Evolutionary conservation across 805 yeast species (phyloP).

Genomic region (Pichia kluyveri): DNA sequence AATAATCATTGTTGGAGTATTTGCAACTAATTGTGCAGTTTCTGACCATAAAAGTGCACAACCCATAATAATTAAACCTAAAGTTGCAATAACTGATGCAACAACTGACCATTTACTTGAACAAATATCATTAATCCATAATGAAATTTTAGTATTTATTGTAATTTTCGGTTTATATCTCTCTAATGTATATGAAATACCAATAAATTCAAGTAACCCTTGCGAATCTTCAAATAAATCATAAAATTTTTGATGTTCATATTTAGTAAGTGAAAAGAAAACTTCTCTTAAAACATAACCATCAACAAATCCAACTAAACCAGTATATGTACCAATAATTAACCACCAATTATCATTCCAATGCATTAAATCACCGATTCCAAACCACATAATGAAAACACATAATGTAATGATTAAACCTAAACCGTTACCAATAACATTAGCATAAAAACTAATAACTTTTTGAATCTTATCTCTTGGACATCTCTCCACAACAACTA

Average conservation of each 20-base stretch:
- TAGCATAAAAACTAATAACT: conserved; percentile 27
- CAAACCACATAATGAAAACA: conserved; percentile 30
- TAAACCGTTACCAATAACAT: conserved; percentile 33
- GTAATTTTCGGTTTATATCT: conserved; percentile 1
- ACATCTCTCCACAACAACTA: conserved; percentile 21
- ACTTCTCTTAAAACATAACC: conserved; percentile 34
- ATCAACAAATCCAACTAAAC: conserved; percentile 34
- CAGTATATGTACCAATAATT: conserved; percentile 38
- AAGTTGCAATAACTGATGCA: conserved; percentile 20
- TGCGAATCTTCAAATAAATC: conserved; percentile 25
- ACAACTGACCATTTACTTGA: conserved; percentile 27
- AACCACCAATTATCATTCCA: conserved; percentile 37
- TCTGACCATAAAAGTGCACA: conserved; percentile 29
- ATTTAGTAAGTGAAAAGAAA: conserved; percentile 21
- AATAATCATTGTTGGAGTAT: conserved; percentile 36
- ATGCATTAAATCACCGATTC: conserved; percentile 28
- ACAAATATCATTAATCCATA: conserved; percentile 22
- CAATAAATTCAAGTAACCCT: conserved; percentile 21
- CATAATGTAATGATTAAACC: conserved; percentile 28
- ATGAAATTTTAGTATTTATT: conserved; percentile 10
- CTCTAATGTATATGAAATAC: conserved; percentile 14
- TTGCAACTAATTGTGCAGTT: conserved; percentile 32
- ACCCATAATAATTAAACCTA: conserved; percentile 26
- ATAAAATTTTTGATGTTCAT: conserved; percentile 18
- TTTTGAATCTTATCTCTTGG: conserved; percentile 10